Evolutionary conservation across 2,329 filamentous ascomycete species (phyloP), one percentile per base, ranked within the genome.

Genomic region (Fonsecaea monophora): DNA sequence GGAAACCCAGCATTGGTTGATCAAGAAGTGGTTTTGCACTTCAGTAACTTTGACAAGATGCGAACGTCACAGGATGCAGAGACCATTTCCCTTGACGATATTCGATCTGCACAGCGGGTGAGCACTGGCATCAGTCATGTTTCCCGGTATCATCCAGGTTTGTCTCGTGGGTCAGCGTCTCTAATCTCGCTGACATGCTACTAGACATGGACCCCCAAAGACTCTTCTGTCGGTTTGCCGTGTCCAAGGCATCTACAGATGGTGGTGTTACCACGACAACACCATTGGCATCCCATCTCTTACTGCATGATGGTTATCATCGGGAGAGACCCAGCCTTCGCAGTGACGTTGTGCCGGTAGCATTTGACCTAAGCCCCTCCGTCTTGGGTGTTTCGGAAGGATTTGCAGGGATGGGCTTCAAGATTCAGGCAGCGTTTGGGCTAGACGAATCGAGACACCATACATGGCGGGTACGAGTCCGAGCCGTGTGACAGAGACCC

Each of bases 211-310:
- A 61, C 45, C 13, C 32, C 18, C 18, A 50, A 12, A 25, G 15
- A 7, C 48, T 64, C 10, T 70, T 69, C 42, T 70, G 68, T 53
- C 68, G 68, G 10, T 67, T 67, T 60, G 68, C 42, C 34, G 63
- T 67, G 42, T 53, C 59, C 30, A 48, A 48, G 30, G 50, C 48
- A 15, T 9, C n/a, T 4, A 34, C 35, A 9, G 30, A 38, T 30
- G 42, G 42, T 3, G 35, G 32, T 40, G 53, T 32, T 13, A 60
- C 62, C 15, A 65, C 53, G 25, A 42, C 67, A 8, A 69, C 67
- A 9, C 67, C 67, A 21, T 15, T 70, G 37, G 53, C 64, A 7
- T 60, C 68, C 21, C 48, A 57, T 37, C 34, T 66, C 10, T 34
- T 70, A 1, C 37, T 38, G 21, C 15, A 54, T 48, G 6, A 54